phyloP scores from a whole-genome alignment of 2,329 filamentous ascomycete species.

The Colletotrichum truncatum region DNA sequence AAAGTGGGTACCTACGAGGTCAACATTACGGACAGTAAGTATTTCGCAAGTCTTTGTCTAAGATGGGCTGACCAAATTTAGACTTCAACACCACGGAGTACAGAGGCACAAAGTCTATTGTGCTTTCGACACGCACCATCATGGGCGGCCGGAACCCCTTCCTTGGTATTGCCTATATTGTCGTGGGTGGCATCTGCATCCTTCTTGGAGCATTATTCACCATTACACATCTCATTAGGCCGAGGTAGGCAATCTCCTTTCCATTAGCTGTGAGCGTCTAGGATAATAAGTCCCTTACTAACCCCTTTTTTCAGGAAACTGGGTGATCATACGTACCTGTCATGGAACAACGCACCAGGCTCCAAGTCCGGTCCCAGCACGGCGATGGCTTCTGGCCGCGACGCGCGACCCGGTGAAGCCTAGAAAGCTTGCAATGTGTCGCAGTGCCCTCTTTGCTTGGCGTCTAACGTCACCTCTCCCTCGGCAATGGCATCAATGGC shows the following conservation, averaged over 20 bases:
- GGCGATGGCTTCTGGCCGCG: conserved; percentile 64
- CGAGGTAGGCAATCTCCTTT: conserved; percentile 64
- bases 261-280: conserved; percentile 4
- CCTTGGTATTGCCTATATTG: conserved; percentile 94
- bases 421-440: conserved; percentile 45
- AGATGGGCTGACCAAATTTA: conserved; percentile 44
- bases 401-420: conserved; percentile 55
- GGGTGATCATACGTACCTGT: conserved; percentile 96
- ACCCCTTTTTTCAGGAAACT: conserved; percentile 75
- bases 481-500: conserved; percentile 2
- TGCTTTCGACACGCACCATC: conserved; percentile 89
- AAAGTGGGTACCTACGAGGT: conserved; percentile 77
- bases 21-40: conserved; percentile 81
- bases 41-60: not conserved
- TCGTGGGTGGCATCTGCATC: conserved; percentile 93
- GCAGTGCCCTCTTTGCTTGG: conserved; percentile 21
- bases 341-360: conserved; percentile 79
- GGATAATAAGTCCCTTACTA: not conserved
- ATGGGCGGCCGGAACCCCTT: conserved; percentile 97
- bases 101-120: conserved; percentile 87
- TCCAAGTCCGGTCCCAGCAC: conserved; percentile 52
- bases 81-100: conserved; percentile 84
- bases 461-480: conserved; percentile 7
- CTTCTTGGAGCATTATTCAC: conserved; percentile 89
- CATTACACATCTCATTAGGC: conserved; percentile 88